These are phyloP conservation scores for Mrakia blollopis DNA, from an alignment of 768 basidiomycete genomes.

Conservation along the genomic window DNA sequence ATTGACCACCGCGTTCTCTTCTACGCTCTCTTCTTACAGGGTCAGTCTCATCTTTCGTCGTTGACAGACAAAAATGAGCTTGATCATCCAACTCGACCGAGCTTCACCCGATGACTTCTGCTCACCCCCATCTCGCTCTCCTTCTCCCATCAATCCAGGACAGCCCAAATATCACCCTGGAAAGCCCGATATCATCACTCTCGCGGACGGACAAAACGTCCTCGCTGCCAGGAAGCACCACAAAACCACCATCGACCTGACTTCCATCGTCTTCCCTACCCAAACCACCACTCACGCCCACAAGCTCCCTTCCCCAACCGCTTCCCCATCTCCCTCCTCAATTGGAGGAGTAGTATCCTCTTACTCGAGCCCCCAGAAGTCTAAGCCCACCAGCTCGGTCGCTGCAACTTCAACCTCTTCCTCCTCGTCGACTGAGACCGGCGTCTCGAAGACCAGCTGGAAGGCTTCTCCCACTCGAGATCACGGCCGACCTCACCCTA, in stretches of 20 bases:
- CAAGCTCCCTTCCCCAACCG: background rate
- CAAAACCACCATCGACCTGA: background rate
- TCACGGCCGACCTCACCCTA: background rate
- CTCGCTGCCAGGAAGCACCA: background rate
- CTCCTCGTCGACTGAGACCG: background rate
- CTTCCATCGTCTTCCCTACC: slow-evolving; percentile 7
- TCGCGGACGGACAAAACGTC: background rate
- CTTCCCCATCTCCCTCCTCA: background rate
- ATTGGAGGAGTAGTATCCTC: background rate
- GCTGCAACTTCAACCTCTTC: background rate
- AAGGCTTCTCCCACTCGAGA: background rate
- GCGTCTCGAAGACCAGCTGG: background rate
- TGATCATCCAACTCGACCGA: background rate
- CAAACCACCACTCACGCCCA: background rate
- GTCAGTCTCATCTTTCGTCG: background rate
- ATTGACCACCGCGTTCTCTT: too few relatives aligned
- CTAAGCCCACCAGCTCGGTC: background rate
- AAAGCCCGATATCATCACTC: background rate
- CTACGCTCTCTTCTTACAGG: background rate
- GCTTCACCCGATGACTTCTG: background rate
- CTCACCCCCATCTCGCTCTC: background rate
- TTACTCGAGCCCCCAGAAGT: background rate
- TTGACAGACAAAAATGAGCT: too few relatives aligned
- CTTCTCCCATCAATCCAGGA: background rate
- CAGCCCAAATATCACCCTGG: slow-evolving; percentile 1